phyloP scores from a whole-genome alignment of 192 early-diverging fungal species.

The Physocladia obscura region DNA sequence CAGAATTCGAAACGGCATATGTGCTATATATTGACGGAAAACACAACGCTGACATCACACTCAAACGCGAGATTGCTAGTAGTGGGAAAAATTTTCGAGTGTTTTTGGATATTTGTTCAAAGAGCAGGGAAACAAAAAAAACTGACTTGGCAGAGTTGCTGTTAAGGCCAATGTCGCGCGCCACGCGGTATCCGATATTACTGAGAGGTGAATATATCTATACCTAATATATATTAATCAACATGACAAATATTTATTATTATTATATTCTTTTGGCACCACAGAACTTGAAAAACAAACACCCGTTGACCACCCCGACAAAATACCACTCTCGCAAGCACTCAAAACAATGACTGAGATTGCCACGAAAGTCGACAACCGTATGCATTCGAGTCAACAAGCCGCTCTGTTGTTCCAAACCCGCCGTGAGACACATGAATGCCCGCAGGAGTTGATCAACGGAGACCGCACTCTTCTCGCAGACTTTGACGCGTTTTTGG shows the following conservation, averaged over 20 bases:
- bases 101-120: conserved; percentile 22
- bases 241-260: too few species aligned
- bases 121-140: conserved; percentile 16
- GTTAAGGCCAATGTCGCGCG: conserved; percentile 44
- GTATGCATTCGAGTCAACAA: too few species aligned
- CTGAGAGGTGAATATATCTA: conserved; percentile 32
- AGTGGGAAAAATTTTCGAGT: conserved; percentile 33
- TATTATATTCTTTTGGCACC: too few species aligned
- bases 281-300: conserved; percentile 54
- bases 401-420: too few species aligned
- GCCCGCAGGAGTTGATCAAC: too few species aligned
- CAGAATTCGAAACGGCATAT: conserved; percentile 35
- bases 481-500: too few species aligned
- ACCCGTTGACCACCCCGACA: conserved; percentile 49
- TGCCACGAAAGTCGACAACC: conserved; percentile 52
- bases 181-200: conserved; percentile 45
- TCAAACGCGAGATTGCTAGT: too few species aligned
- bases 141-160: conserved; percentile 34
- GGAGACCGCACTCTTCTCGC: too few species aligned
- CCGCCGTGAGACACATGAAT: too few species aligned
- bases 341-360: conserved; percentile 43
- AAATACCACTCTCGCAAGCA: conserved; percentile 35
- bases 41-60: conserved; percentile 37
- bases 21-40: conserved; percentile 45
- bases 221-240: neutral